Base-by-base conservation (phyloP, 2,329 filamentous ascomycete genomes). In the Diaporthe ampelina region DNA sequence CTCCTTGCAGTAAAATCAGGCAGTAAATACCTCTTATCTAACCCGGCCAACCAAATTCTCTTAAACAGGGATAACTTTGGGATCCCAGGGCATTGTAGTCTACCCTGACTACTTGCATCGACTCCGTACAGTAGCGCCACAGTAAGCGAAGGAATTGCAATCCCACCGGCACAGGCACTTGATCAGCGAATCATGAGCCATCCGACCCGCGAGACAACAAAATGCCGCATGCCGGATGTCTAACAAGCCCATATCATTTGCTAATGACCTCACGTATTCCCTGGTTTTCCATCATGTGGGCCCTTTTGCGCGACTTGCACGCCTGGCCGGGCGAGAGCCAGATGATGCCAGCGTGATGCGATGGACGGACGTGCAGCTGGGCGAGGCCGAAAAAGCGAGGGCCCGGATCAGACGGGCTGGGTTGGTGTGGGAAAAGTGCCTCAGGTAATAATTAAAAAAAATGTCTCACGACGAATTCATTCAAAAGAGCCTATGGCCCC, bases 301-400 rank as follows among this genome's bases (percentile, higher is more conserved):
- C 32, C 63, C 45, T 50, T 32, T 21, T 68, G 63, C 63, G 63
- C 63, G 63, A 68, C 63, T 68, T 68, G 19, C 15, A 52, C 63
- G n/a, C 17, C 29, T 15, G 29, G 45, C 32, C 48, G 48, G 48
- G 63, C 48, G 63, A 54, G 32, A 17, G 48, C 45, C 45, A 68
- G 48, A 54, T 68, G 63, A 54, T 68, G 63, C 32, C 63, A 54
- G 63, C 48, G 45, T 68, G 63, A 68, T 68, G 48, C 35, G 48
- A 54, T 54, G 15, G 11, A 24, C 21, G 61, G 32, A 52, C 63
- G 48, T 54, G 48, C 63, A 24, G 61, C 29, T 68, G 48, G 29
- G 48, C 63, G 48, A 68, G 48, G 63, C 63, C 63, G 48, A 68
- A 54, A 54, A 15, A 29, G 63, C 63, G 63, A 68, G 48, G 15